A percentile compares a stretch with the other conserved stretches of the same genome.
Conservation (phyloP, 345 rosid genomes). For the Erysimum cheiranthoides region DNA sequence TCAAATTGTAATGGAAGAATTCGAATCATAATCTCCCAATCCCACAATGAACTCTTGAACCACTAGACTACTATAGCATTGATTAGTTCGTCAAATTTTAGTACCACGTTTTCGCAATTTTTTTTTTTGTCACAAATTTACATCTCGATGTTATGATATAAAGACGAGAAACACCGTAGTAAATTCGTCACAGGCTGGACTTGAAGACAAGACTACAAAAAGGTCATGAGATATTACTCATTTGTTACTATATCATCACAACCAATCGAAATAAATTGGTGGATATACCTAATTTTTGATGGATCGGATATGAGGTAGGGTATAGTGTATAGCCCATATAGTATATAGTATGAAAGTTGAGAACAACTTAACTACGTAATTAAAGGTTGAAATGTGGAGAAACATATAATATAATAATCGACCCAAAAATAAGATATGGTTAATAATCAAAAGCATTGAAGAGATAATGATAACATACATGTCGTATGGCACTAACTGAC, state of each 20-base stretch:
- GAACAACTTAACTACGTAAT: constrained; percentile 17
- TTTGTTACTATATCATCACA: constrained; percentile 22
- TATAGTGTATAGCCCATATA: neutral
- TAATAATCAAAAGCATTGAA: constrained; percentile 3
- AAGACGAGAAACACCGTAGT: constrained; percentile 1
- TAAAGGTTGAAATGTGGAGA: constrained; percentile 15
- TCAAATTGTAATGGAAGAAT: neutral
- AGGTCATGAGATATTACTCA: constrained; percentile 19
- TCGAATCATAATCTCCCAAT: neutral
- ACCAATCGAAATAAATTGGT: constrained; percentile 33
- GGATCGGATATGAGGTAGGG: neutral
- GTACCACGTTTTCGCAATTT: neutral
- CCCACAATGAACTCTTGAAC: neutral
- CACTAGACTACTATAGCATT: neutral
- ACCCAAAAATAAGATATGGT: constrained; percentile 21
- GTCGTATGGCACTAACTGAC: constrained; percentile 32
- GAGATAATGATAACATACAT: constrained; percentile 15
- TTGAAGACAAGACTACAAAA: constrained; percentile 1
- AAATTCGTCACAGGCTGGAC: constrained; percentile 4
- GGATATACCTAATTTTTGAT: constrained; percentile 5
- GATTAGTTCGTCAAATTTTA: neutral
- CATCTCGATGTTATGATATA: constrained; percentile 1
- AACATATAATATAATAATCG: constrained; percentile 12
- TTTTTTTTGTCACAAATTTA: neutral
- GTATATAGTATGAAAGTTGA: neutral